Conservation (phyloP, 306 rosid genomes). For the Potentilla sterilis region DNA sequence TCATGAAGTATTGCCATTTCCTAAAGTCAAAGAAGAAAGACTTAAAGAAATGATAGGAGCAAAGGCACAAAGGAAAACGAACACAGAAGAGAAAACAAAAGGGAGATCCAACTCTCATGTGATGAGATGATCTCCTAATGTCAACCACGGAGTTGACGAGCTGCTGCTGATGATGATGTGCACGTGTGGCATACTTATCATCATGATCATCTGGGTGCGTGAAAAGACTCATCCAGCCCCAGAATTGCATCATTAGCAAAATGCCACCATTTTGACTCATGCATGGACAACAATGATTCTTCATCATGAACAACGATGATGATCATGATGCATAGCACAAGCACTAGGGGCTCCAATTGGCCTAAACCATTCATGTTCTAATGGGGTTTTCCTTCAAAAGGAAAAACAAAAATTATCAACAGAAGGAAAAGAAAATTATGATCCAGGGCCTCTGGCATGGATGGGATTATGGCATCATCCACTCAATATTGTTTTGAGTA, state of each 20-base stretch:
- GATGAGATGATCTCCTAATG: conserved; percentile 36
- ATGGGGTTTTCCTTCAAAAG: conserved; percentile 7
- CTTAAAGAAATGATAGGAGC: neutral
- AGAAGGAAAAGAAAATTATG: neutral
- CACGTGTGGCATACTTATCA: conserved; percentile 84
- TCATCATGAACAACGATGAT: conserved; percentile 29
- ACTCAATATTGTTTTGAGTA: conserved; percentile 35
- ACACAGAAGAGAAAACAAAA: neutral
- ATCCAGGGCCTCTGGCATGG: conserved; percentile 21
- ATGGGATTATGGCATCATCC: conserved; percentile 52
- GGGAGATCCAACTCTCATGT: conserved; percentile 33
- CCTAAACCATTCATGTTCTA: conserved; percentile 8
- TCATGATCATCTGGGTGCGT: conserved; percentile 46
- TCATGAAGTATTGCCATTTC: neutral
- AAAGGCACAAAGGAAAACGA: neutral
- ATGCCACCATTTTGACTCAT: conserved; percentile 61
- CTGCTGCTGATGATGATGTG: conserved; percentile 48
- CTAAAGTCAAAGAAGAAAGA: neutral
- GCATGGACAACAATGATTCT: conserved; percentile 51
- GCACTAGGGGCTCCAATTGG: neutral
- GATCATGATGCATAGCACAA: conserved; percentile 35
- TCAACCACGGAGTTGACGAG: conserved; percentile 75
- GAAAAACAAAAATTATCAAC: neutral
- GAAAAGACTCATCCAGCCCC: neutral
- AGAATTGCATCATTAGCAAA: conserved; percentile 37